phyloP scores from a whole-genome alignment of 495 filamentous ascomycete species.

The Penicillium macrosclerotiorum region DNA sequence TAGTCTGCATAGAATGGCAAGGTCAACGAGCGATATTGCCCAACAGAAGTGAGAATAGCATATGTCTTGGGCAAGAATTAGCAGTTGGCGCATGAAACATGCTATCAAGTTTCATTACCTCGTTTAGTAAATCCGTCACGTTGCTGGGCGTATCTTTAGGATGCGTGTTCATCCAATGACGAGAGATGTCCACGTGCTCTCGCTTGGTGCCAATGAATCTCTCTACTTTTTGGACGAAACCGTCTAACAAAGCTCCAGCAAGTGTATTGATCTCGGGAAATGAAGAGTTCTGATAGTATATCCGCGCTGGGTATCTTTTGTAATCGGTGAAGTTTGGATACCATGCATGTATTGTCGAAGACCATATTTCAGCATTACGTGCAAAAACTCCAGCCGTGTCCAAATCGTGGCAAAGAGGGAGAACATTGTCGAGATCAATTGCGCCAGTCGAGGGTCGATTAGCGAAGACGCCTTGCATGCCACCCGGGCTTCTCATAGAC shows the following conservation, averaged over 20 bases:
- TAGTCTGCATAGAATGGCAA: no score
- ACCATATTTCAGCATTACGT: constrained; percentile 47
- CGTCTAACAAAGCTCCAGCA: no score
- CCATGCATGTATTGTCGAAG: constrained; percentile 39
- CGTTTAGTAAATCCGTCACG: constrained; percentile 8
- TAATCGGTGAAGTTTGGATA: no score
- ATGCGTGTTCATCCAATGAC: constrained; percentile 38
- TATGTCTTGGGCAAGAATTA: no score
- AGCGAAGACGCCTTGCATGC: constrained; percentile 36
- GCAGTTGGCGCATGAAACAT: no score
- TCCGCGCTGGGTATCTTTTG: constrained; percentile 42
- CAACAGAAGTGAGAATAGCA: no score
- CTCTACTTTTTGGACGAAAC: constrained; percentile 37
- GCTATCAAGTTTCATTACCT: constrained; percentile 1
- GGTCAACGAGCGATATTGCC: no score
- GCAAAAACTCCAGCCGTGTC: constrained; percentile 51
- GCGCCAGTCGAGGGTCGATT: constrained; percentile 25
- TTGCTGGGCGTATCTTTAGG: constrained; percentile 36
- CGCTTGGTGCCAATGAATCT: constrained; percentile 35
- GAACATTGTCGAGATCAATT: constrained; percentile 29
- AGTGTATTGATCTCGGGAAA: constrained; percentile 19
- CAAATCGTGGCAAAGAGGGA: constrained; percentile 42
- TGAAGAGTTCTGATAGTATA: constrained; percentile 33
- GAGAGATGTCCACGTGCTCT: constrained; percentile 32
- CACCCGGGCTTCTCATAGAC: constrained; percentile 36